Evolutionary conservation across 2,329 filamentous ascomycete species (phyloP), one percentile per base, ranked within the genome.

Genomic region (Penicillium sp.): DNA sequence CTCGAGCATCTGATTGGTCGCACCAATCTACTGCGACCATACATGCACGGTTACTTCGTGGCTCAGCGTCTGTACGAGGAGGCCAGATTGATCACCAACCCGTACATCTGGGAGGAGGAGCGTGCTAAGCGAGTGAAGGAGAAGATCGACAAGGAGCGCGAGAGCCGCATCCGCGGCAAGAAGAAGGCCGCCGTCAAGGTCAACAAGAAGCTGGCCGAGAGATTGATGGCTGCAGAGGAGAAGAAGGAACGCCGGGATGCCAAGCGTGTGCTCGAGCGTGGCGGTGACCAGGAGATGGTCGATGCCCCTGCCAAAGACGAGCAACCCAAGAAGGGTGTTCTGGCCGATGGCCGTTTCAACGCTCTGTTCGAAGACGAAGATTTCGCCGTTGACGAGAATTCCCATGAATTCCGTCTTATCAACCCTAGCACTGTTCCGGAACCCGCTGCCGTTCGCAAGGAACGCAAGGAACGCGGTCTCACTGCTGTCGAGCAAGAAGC

Each of bases 21-120:
- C 65, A 96, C 92, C 24, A 94, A 90, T 68, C 79, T 97, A 18
- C 79, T 99, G 36, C 84, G 93, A 40, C 94, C 94, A 39, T 99
- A 99, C 71, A 99, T 99, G 95, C 94, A 99, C 72, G 95, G 94
- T 65, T 97, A 94, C 81, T 99, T 99, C 77, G 92, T 99, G 45
- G 91, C 90, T 31, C 93, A 95, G 66, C 91, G 92, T 68, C 77
- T 99, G 23, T 97, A 99, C 73, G 95, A 99, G 70, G 92, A 99
- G 73, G 94, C 94, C 16, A 83, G 90, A 51, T 79, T 99, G 56
- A 96, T 97, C 66, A 89, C 90, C 46, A 96, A 97, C 75, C 94
- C 94, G 0, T 95, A 95, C 70, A 84, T 95, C 48, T 96, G 90
- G 83, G 91, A 97, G 70, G 91, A 97, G 67, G 91, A 97, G 73